A percentile compares a stretch with the other conserved stretches of the same genome.
Conservation (phyloP, 2,329 filamentous ascomycete species). For the Acrodontium crateriforme region DNA sequence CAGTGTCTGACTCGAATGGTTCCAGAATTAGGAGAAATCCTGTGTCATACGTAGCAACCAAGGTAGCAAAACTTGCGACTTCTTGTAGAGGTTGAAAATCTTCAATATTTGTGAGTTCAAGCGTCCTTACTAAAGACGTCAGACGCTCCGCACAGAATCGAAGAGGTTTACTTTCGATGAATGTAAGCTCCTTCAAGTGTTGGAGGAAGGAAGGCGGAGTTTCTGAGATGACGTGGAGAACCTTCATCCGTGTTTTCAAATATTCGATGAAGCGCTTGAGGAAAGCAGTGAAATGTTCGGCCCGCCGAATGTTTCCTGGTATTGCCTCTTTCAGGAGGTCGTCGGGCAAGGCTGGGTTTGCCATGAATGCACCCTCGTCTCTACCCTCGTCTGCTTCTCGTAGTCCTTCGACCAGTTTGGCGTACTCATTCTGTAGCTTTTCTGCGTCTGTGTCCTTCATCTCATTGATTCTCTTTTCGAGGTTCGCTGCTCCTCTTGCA, state of each 20-base stretch:
- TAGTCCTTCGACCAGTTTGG: slow-evolving; percentile 85
- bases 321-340: slow-evolving; percentile 92
- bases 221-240: slow-evolving; percentile 91
- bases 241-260: slow-evolving; percentile 90
- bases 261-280: slow-evolving; percentile 96
- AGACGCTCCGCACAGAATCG: slow-evolving; percentile 89
- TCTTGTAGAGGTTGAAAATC: slow-evolving; percentile 95
- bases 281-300: slow-evolving; percentile 92
- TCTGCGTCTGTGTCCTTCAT: slow-evolving; percentile 94
- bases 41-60: slow-evolving; percentile 92
- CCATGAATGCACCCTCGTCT: slow-evolving; percentile 92
- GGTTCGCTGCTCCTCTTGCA: slow-evolving; percentile 74
- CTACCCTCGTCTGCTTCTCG: slow-evolving; percentile 77
- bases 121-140: slow-evolving; percentile 83
- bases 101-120: slow-evolving; percentile 94
- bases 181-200: slow-evolving; percentile 89
- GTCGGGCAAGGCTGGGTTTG: slow-evolving; percentile 86
- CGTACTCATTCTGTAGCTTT: slow-evolving; percentile 88
- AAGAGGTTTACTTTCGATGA: slow-evolving; percentile 91
- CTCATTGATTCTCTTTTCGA: slow-evolving; percentile 80
- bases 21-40: slow-evolving; percentile 95
- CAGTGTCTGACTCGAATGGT: slow-evolving; percentile 88
- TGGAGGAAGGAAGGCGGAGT: slow-evolving; percentile 87
- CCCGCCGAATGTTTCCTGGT: slow-evolving; percentile 87
- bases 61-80: slow-evolving; percentile 90